Percentiles rank a stretch among this genome's conserved stretches.
Conservation (phyloP, 2,329 filamentous ascomycete genomes). For the Plenodomus tracheiphilus region DNA sequence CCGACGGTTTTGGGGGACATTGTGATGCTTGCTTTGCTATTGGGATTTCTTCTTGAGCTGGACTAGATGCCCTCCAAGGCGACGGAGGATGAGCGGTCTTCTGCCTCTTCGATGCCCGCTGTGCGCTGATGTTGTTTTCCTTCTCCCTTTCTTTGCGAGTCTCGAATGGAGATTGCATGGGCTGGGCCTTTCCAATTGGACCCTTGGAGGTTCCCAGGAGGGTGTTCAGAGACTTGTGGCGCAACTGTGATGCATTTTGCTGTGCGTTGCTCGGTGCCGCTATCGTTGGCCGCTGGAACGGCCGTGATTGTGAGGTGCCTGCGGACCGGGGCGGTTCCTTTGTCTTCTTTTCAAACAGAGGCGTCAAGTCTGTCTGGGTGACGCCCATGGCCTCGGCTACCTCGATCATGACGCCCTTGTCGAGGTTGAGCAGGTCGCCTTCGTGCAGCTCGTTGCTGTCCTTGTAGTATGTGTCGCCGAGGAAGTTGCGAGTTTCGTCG, state of each 20-base stretch:
- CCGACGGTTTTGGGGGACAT: constrained; percentile 26
- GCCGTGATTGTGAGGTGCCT: constrained; percentile 20
- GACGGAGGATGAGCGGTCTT: constrained; percentile 26
- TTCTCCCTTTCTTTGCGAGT: constrained; percentile 41
- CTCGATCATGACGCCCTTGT: constrained; percentile 77
- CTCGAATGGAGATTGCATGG: constrained; percentile 70
- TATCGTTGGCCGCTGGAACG: constrained; percentile 23
- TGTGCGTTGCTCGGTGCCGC: constrained; percentile 18
- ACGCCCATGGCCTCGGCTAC: constrained; percentile 75
- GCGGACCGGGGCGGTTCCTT: constrained; percentile 43
- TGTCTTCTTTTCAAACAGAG: constrained; percentile 70
- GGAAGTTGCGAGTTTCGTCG: constrained; percentile 75
- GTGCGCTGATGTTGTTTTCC: constrained; percentile 36
- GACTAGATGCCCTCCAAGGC: constrained; percentile 19
- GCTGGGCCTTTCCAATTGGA: constrained; percentile 62
- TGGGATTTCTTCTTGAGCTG: constrained; percentile 11
- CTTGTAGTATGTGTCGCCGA: constrained; percentile 84
- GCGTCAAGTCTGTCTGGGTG: constrained; percentile 76
- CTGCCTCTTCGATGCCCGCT: constrained; percentile 45
- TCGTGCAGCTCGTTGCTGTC: constrained; percentile 70
- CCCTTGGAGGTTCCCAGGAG: constrained; percentile 68
- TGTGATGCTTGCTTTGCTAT: constrained; percentile 19
- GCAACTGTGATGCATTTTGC: constrained; percentile 45
- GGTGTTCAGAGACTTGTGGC: constrained; percentile 63
- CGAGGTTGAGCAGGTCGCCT: constrained; percentile 80